Evolutionary conservation across 179 eudicot species (phyloP).

Genomic region (Corrigiola litoralis): DNA sequence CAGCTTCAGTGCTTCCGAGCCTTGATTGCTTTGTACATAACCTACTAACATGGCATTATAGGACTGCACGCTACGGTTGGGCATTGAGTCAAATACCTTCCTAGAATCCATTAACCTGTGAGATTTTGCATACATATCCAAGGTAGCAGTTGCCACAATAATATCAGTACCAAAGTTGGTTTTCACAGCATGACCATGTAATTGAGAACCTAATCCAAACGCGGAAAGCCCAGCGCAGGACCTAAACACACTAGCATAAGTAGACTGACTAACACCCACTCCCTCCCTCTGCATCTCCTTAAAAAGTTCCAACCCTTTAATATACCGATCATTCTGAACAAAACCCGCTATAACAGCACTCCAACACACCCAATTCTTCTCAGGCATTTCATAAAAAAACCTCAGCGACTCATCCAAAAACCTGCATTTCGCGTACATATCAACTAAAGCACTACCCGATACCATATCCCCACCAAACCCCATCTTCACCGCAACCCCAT

Average conservation of each 20-base stretch:
- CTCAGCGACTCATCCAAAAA: conserved; percentile 46
- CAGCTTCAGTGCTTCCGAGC: conserved; percentile 53
- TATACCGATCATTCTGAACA: conserved; percentile 57
- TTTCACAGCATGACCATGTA: conserved; percentile 82
- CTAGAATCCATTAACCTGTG: conserved; percentile 48
- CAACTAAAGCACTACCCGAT: conserved; percentile 69
- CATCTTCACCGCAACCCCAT: conserved; percentile 58
- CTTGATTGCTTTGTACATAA: conserved; percentile 52
- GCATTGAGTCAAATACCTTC: conserved; percentile 56
- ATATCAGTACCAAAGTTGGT: conserved; percentile 57
- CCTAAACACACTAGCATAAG: conserved; percentile 81
- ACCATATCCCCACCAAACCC: conserved; percentile 75
- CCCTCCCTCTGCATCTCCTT: conserved; percentile 77
- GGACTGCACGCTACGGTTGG: conserved; percentile 52
- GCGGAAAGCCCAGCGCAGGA: conserved; percentile 72
- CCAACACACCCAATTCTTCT: conserved; percentile 88
- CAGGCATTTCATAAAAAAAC: conserved; percentile 60
- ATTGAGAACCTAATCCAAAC: conserved; percentile 54
- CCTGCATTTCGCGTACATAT: conserved; percentile 87
- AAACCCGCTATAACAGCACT: conserved; percentile 81
- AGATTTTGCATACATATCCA: conserved; percentile 93
- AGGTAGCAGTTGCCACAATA: conserved; percentile 74
- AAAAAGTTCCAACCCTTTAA: conserved; percentile 55
- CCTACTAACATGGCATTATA: conserved; percentile 80
- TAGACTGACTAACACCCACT: conserved; percentile 73